Evolutionary conservation across 2,329 filamentous ascomycete species (phyloP).

Genomic region (Xylariales sp.): DNA sequence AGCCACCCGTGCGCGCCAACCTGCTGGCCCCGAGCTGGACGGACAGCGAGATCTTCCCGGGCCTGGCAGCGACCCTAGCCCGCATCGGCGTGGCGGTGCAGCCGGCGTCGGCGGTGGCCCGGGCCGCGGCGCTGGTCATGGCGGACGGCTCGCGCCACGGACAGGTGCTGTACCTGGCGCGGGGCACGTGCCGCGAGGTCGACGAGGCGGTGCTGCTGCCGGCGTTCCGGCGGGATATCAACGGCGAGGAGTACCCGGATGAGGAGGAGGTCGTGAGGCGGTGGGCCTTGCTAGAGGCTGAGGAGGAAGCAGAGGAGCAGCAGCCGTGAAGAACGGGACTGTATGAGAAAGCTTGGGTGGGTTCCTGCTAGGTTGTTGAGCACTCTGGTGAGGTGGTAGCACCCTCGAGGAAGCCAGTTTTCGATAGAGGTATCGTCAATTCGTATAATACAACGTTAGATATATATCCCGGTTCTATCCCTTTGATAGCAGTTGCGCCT

Average conservation of each 20-base stretch:
- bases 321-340: too few species aligned
- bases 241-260: constrained; percentile 22
- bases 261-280: constrained; percentile 30
- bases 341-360: too few species aligned
- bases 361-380: too few species aligned
- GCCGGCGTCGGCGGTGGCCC: constrained; percentile 40
- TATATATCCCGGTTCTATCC: too few species aligned
- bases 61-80: constrained; percentile 28
- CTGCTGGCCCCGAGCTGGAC: constrained; percentile 53
- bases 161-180: constrained; percentile 45
- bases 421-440: too few species aligned
- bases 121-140: constrained; percentile 44
- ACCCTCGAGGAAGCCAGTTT: too few species aligned
- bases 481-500: too few species aligned
- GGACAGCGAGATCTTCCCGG: constrained; percentile 40
- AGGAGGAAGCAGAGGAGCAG: too few species aligned
- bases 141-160: constrained; percentile 41
- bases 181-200: constrained; percentile 47
- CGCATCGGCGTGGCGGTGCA: constrained; percentile 37
- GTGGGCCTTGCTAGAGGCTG: too few species aligned
- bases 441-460: too few species aligned
- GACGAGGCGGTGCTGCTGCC: constrained; percentile 40
- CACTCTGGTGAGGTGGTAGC: too few species aligned
- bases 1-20: constrained; percentile 50
- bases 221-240: constrained; percentile 25